Evolutionary conservation across 176 grass and related monocot species (phyloP).

Genomic region (Panicum miliaceum): DNA sequence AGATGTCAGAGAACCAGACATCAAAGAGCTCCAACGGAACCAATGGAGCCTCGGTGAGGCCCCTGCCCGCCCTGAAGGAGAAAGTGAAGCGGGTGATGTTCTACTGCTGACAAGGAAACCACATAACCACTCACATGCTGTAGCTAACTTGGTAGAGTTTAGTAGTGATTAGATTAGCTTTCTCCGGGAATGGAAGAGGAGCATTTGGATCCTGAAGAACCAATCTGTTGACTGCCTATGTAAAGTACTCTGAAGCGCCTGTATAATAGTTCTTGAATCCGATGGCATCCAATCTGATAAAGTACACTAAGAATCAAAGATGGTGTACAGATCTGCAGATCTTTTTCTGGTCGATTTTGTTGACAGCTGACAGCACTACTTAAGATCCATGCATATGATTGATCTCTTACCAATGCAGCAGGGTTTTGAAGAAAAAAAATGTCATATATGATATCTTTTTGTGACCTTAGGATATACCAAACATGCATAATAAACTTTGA

Average conservation of each 20-base stretch:
- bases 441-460: background rate
- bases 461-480: background rate
- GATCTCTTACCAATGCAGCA: background rate
- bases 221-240: slow-evolving; percentile 44
- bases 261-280: slow-evolving; percentile 54
- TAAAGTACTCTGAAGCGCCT: slow-evolving; percentile 52
- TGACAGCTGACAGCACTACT: background rate
- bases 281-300: slow-evolving; percentile 37
- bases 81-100: slow-evolving; percentile 99
- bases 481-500: background rate
- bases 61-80: slow-evolving; percentile 90
- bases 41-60: slow-evolving; percentile 71
- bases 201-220: slow-evolving; percentile 50
- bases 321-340: background rate
- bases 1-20: slow-evolving; percentile 61
- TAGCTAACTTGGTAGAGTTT: slow-evolving; percentile 69
- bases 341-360: background rate
- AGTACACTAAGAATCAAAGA: background rate
- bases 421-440: background rate
- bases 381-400: background rate
- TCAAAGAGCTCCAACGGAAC: slow-evolving; percentile 55
- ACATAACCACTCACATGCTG: slow-evolving; percentile 55
- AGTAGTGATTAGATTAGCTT: slow-evolving; percentile 55
- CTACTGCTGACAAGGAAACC: slow-evolving; percentile 74
- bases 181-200: slow-evolving; percentile 47